Base-by-base conservation (phyloP, 2,329 filamentous ascomycete genomes). In the Botrytis galanthina region DNA sequence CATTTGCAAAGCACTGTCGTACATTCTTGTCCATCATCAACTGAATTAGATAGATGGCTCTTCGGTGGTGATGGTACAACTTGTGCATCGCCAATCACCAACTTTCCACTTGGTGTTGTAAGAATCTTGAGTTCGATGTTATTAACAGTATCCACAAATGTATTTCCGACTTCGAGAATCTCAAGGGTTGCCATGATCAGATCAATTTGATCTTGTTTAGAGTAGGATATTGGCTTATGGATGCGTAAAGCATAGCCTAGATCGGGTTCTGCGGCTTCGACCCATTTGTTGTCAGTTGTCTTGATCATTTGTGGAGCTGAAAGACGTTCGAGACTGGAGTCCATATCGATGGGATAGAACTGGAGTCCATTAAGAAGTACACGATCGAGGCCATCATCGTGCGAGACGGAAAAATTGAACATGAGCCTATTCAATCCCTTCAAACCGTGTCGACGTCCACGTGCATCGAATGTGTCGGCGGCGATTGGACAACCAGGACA, bases 101-200 rank as follows among this genome's bases (percentile, higher is more conserved):
- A 83, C 67, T 87, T 86, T 71, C 86, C 86, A 26, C 82, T 82
- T 6, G 85, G 84, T 1, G 87, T 88, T 83, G 90, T 87, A 80
- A 93, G 84, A 29, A 93, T 83, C 77, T 87, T 87, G 63, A 93
- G 83, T 63, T 87, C 86, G 73, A 93, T 84, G 42, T 83, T 83
- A 54, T 87, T 86, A 37, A 90, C 83, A 37, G 82, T 84, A 62
- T 87, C 82, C 72, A 91, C 81, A 74, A 89, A 88, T 61, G 84
- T 82, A 71, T 85, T 81, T 73, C 87, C 88, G 39, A 92, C 86
- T 79, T 90, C 86, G 74, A 90, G 85, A 75, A 92, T 86, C 76
- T 88, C 84, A 54, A 92, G 82, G 75, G 87, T 84, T 73, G 92
- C 78, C 54, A 83, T 81, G 70, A 91, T 80, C 4, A 90, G 80